Conservation (phyloP, 768 basidiomycete species). For the Gymnopilus junonius region DNA sequence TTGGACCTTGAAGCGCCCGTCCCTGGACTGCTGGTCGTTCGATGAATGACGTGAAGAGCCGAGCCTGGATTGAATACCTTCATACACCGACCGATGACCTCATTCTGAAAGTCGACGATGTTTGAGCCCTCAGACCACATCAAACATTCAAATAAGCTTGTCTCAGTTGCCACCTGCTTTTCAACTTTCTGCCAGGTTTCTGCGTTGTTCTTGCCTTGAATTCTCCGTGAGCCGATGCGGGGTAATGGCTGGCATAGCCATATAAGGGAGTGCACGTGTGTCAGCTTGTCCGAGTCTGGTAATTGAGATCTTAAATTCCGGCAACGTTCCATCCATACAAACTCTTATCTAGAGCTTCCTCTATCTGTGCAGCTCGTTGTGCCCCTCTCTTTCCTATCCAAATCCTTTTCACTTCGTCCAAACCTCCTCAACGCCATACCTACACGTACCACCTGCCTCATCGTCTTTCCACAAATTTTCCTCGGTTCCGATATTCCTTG, state of each 20-base stretch:
- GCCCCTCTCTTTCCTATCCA: not conserved
- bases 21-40: too few relatives aligned
- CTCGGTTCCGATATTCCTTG: slow-evolving; percentile 9
- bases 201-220: not conserved
- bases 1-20: too few relatives aligned
- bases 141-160: not conserved
- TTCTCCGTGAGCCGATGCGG: not conserved
- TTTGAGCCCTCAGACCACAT: not conserved
- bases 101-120: not conserved
- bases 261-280: not conserved
- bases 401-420: not conserved
- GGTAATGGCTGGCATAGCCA: not conserved
- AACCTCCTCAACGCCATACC: not conserved
- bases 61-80: too few relatives aligned
- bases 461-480: slow-evolving; percentile 5
- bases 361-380: not conserved
- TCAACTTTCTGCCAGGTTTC: not conserved
- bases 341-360: not conserved
- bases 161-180: not conserved
- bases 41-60: too few relatives aligned
- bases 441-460: not conserved
- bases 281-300: not conserved
- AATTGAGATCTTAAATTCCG: not conserved
- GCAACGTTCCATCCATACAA: not conserved
- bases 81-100: not conserved